Base-by-base conservation (phyloP, 768 basidiomycete species). In the Xerocomus potaroensis region DNA sequence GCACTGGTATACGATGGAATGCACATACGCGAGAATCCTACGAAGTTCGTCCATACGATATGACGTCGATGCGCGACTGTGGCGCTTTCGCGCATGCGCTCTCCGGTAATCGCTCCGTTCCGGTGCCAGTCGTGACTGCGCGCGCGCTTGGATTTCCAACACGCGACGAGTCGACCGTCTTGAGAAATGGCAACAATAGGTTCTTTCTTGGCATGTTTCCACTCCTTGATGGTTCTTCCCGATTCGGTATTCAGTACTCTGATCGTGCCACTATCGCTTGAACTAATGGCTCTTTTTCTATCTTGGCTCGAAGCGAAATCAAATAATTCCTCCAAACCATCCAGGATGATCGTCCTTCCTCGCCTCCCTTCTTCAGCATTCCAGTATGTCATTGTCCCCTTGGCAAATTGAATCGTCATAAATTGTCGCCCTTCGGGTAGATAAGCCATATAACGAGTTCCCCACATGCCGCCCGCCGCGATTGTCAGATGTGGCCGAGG, bases 181-280 rank as follows among this genome's bases (percentile, higher is more conserved):
- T 34, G 30, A 2, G 50, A 54, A 22, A 52, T 39, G 7, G 43
- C 8, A 0, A 5, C 1, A 30, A 11, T 3, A 0, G 1, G 1
- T 3, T 19, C 23, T 9, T 14, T 11, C 5, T 14, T 4, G 1
- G 3, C 12, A 4, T 24, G 32, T 19, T 11, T 22, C 47, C 43
- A 54, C 14, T 24, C 3, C 9, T 15, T 14, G 11, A 41, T 10
- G 0, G 36, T 24, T 7, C 22, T 3, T 1, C 21, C 39, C n/a
- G 48, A 41, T 43, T 36, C 21, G 12, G 42, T n/a, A 10, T 53
- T 18, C 47, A 47, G 54, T 4, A 43, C 34, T 4, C 9, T 44
- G 19, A 54, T 19, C 3, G 3, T 11, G 8, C 43, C 43, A 3
- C 36, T 8, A 8, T 23, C 34, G 15, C 26, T 7, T n/a, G n/a